These are phyloP conservation scores for Mortierella sp. DNA, from an alignment of 371 early-diverging fungal species.

Conservation along the genomic window DNA sequence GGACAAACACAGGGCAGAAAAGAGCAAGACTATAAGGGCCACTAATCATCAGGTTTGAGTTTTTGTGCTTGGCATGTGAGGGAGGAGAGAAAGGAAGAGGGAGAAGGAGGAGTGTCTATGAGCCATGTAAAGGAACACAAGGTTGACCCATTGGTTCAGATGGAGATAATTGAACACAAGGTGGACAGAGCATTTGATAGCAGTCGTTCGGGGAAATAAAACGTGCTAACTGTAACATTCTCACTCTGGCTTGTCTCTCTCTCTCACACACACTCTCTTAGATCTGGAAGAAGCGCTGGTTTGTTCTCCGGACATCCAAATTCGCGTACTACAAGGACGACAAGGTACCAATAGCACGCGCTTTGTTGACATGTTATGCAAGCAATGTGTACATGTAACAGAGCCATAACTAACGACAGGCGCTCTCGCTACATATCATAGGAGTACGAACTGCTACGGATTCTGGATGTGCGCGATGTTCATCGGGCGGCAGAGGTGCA, in stretches of 20 bases:
- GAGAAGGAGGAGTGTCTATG: background rate
- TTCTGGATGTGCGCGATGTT: constrained; percentile 80
- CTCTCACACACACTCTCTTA: too few species aligned
- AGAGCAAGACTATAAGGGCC: background rate
- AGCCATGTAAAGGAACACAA: background rate
- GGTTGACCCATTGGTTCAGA: constrained; percentile 2
- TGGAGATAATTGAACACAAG: background rate
- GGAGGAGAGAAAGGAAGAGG: background rate
- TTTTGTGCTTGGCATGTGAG: background rate
- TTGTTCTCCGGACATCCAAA: constrained; percentile 84
- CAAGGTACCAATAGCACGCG: constrained; percentile 58
- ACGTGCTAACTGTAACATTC: background rate
- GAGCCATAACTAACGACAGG: background rate
- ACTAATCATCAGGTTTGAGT: background rate
- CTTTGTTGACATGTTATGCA: background rate
- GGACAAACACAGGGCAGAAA: background rate
- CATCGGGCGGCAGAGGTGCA: constrained; percentile 82
- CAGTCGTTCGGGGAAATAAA: background rate
- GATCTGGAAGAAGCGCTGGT: constrained; percentile 92
- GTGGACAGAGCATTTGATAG: background rate
- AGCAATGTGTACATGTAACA: background rate
- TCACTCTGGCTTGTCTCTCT: background rate
- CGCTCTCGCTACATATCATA: background rate
- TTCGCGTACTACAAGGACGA: constrained; percentile 91
- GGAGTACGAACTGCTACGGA: constrained; percentile 86